Base-by-base conservation (phyloP, 192 early-diverging fungal genomes). In the Entomortierella parvispora region DNA sequence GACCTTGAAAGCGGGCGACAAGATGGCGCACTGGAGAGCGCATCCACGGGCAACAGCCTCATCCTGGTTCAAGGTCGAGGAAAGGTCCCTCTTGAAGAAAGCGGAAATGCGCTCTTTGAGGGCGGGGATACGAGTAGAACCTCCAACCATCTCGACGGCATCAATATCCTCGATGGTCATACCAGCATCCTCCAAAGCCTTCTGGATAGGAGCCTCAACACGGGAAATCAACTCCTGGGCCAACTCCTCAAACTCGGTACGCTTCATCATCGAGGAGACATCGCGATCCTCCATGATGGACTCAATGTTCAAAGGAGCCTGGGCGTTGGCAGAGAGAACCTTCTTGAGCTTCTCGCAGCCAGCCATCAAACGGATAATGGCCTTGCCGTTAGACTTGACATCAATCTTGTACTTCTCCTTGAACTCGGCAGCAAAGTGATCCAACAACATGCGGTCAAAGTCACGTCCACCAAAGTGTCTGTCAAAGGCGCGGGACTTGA, bases 301-400 rank as follows among this genome's bases (percentile, higher is more conserved):
- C 85, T 99, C 97, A 44, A 99, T 92, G 80, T 93, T 97, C 69
- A 99, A 83, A 48, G 94, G 88, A 25, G 97, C 93, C 59, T 93
- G 87, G 42, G 91, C 76, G 88, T 99, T 99, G 80, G 95, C 95
- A 46, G 90, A 92, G 32, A 99, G 86, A 26, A 97, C 88, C 90
- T 99, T 99, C 91, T 99, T 99, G 66, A 94, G 92, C 84, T 94
- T 94, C 82, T 99, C 97, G 76, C 87, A 88, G 54, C 88, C 96
- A 51, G 92, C 89, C 50, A 93, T 86, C 71, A 99, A 87, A 68
- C 97, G 93, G 83, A 96, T 92, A 56, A 91, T 61, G 28, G 96
- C 96, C 89, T 97, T 97, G 78, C 85, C 84, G 86, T 93, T 97
- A 57, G 88, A 83, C 71, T 83, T 85, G 69, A 99, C 92, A 80